Evolutionary conservation across 106 monocot genomes (phyloP).

Genomic region (Dendrobium catenatum): DNA sequence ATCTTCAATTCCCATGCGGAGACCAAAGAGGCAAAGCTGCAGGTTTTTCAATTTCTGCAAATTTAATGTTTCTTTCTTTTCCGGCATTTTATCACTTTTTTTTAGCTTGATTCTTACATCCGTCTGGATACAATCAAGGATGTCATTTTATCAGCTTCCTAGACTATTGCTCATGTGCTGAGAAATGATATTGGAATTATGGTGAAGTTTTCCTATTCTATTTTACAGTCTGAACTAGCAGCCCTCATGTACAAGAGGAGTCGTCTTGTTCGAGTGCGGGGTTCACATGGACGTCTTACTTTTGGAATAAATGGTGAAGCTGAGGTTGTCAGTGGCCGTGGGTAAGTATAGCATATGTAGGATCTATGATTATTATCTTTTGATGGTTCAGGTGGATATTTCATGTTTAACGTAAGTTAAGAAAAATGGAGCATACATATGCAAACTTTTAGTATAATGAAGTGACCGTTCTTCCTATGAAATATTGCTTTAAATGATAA

Average conservation of each 20-base stretch:
- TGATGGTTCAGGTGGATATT: neutral
- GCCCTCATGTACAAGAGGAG: conserved; percentile 92
- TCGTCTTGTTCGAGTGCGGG: conserved; percentile 84
- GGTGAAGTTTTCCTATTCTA: conserved; percentile 1
- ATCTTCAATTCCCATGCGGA: conserved; percentile 99
- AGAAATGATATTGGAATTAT: neutral
- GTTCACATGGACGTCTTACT: conserved; percentile 76
- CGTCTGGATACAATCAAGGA: neutral
- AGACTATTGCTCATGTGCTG: neutral
- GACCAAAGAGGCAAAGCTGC: conserved; percentile 98
- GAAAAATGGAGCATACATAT: neutral
- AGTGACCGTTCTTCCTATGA: neutral
- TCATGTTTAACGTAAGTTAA: neutral
- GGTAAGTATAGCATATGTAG: conserved; percentile 40
- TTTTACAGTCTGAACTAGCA: conserved; percentile 75
- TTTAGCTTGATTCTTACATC: neutral
- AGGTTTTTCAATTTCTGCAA: conserved; percentile 33
- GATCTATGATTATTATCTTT: neutral
- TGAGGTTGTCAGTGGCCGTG: conserved; percentile 91
- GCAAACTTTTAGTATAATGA: neutral
- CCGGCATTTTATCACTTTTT: neutral
- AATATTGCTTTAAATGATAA: neutral
- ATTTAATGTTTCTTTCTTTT: neutral
- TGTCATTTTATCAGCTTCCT: conserved; percentile 2
- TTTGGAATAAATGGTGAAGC: conserved; percentile 91